Evolutionary conservation across 2,329 filamentous ascomycete genomes (phyloP), one percentile per base, ranked within the genome.

Genomic region (Hymenoscyphus occultus): DNA sequence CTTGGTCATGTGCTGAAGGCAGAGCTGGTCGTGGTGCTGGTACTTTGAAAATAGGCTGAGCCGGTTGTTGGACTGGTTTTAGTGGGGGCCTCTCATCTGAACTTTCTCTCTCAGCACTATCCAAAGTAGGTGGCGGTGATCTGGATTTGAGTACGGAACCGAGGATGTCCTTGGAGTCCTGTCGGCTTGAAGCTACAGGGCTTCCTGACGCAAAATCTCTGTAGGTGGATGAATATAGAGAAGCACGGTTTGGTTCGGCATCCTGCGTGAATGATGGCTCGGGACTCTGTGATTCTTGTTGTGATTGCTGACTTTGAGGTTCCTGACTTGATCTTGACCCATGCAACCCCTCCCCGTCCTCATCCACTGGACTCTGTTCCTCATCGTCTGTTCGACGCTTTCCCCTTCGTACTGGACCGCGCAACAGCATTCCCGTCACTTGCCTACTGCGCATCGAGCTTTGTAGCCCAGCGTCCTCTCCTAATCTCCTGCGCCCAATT

Each of bases 401-500:
- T 32, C 91, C 92, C 70, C 92, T 83, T 63, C 92, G 85, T 22
- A 92, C 90, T 35, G 92, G 92, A 0, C 90, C 91, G 70, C 90
- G 92, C 28, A 95, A 80, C 70, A 94, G 93, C 66, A 86, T 90
- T 0, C 91, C 92, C 2, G 89, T 86, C 7, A 90, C 82, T 76
- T 91, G 91, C 78, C 93, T 94, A 65, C 93, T 81, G 5, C 92
- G 85, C 82, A 93, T 86, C 0, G 91, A 92, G 71, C 89, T 88
- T 66, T 91, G 90, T 1, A 86, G 79, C 14, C 85, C 88, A 40
- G 80, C 78, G 40, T 90, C 87, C 31, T 93, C 89, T 2, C 86
- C 86, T 60, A 82, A 81, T 42, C 83, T 80, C 16, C 77, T 80
- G 60, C 81, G 80, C 42, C 80, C 80, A 56, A 80, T 78, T 1